A percentile compares a stretch with the other conserved stretches of the same genome.
These are phyloP conservation scores for Solanum paucissectum DNA, from an alignment of 257 asterid species.

Conservation along the genomic window DNA sequence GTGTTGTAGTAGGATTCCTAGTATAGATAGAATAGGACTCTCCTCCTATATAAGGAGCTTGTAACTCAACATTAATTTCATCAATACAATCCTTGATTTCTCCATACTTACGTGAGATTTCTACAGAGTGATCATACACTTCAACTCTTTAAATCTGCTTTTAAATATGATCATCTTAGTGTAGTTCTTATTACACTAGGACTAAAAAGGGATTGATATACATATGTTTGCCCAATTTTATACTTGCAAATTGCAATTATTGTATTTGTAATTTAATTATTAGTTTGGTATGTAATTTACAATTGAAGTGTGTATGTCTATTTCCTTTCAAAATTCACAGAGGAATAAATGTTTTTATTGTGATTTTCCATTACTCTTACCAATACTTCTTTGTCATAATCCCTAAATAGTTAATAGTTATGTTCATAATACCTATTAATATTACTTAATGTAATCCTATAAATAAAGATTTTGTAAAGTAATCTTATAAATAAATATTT, in stretches of 20 bases:
- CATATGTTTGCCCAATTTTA: neutral
- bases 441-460: neutral
- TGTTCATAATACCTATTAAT: neutral
- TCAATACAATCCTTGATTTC: no score
- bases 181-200: slow-evolving; percentile 49
- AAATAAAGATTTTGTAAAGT: neutral
- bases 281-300: neutral
- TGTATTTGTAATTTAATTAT: neutral
- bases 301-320: neutral
- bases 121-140: slow-evolving; percentile 27
- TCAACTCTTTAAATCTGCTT: slow-evolving; percentile 41
- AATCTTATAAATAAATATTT: no score
- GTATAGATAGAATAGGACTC: no score
- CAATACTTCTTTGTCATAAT: neutral
- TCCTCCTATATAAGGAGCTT: no score
- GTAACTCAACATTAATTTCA: no score
- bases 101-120: no score
- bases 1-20: no score
- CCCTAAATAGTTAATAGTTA: neutral
- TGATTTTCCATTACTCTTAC: neutral
- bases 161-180: slow-evolving; percentile 41
- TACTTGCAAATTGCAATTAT: neutral
- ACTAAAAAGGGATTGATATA: slow-evolving; percentile 30
- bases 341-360: neutral
- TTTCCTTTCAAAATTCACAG: neutral